Evolutionary conservation across 495 filamentous ascomycete species (phyloP).

Genomic region (Xylaria castorea): DNA sequence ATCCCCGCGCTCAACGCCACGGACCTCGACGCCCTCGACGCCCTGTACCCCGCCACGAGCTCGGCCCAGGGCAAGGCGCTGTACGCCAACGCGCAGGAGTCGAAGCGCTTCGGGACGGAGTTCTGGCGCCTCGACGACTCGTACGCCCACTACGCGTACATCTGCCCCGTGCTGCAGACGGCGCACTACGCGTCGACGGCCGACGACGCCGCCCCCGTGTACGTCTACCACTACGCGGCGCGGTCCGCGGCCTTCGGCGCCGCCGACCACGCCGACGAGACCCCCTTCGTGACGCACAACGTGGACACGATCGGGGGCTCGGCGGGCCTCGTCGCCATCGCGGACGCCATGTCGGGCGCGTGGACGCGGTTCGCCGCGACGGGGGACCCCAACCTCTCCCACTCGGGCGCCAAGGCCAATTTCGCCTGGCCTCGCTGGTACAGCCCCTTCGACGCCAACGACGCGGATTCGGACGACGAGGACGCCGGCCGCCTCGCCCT

Average conservation of each 20-base stretch:
- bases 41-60: conserved; percentile 64
- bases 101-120: conserved; percentile 56
- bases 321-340: conserved; percentile 54
- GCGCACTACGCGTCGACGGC: conserved; percentile 55
- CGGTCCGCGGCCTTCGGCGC: conserved; percentile 52
- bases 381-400: conserved; percentile 58
- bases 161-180: conserved; percentile 68
- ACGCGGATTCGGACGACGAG: conserved; percentile 33
- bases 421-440: conserved; percentile 41
- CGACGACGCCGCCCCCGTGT: conserved; percentile 49
- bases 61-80: conserved; percentile 30
- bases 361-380: conserved; percentile 62
- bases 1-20: conserved; percentile 57
- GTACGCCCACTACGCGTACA: conserved; percentile 72
- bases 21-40: conserved; percentile 58
- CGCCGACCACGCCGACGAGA: conserved; percentile 68
- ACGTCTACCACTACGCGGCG: conserved; percentile 66
- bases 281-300: conserved; percentile 63
- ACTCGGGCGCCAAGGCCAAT: conserved; percentile 26
- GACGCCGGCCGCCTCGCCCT: conserved; percentile 51
- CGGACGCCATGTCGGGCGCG: conserved; percentile 61
- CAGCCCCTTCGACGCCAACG: conserved; percentile 31
- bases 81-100: conserved; percentile 36
- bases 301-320: conserved; percentile 47
- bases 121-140: conserved; percentile 66